Percentiles rank a stretch among this genome's conserved stretches.
phyloP scores from a whole-genome alignment of 148 eudicot species.

The Nyssa sinensis region DNA sequence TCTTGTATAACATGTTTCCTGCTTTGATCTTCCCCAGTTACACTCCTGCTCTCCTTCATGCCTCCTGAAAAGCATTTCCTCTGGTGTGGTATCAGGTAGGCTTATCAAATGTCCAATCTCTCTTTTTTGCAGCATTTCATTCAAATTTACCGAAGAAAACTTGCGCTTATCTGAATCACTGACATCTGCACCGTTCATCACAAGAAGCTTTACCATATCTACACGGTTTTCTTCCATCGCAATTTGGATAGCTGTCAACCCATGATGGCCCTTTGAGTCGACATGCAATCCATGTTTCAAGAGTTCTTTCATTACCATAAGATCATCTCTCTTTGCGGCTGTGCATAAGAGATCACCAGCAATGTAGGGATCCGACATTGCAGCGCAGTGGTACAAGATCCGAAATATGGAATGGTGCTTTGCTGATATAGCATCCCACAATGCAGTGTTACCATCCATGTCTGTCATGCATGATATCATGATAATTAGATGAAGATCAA shows the following conservation, averaged over 20 bases:
- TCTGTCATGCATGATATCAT: constrained; percentile 22
- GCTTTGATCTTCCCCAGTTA: constrained; percentile 11
- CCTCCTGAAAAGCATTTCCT: neutral
- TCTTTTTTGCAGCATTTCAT: constrained; percentile 35
- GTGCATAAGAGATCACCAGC: constrained; percentile 46
- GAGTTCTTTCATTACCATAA: constrained; percentile 32
- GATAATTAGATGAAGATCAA: neutral
- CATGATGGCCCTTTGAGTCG: constrained; percentile 36
- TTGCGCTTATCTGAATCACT: constrained; percentile 7
- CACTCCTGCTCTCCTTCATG: constrained; percentile 14
- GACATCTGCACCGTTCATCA: constrained; percentile 41
- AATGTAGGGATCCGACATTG: constrained; percentile 39
- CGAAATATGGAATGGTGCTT: constrained; percentile 43
- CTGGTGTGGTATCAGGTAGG: constrained; percentile 6
- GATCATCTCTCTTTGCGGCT: constrained; percentile 41
- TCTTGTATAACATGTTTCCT: constrained; percentile 26
- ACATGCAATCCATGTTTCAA: constrained; percentile 40
- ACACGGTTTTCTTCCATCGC: constrained; percentile 29
- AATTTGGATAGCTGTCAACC: constrained; percentile 33
- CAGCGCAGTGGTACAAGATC: constrained; percentile 44
- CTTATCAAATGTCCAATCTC: constrained; percentile 39
- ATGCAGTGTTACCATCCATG: constrained; percentile 43
- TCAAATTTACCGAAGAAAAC: constrained; percentile 21
- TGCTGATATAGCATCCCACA: constrained; percentile 46
- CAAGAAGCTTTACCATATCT: constrained; percentile 41